These are phyloP conservation scores for Fusarium newnesense DNA, from an alignment of 2,329 filamentous ascomycete species.

Conservation along the genomic window DNA sequence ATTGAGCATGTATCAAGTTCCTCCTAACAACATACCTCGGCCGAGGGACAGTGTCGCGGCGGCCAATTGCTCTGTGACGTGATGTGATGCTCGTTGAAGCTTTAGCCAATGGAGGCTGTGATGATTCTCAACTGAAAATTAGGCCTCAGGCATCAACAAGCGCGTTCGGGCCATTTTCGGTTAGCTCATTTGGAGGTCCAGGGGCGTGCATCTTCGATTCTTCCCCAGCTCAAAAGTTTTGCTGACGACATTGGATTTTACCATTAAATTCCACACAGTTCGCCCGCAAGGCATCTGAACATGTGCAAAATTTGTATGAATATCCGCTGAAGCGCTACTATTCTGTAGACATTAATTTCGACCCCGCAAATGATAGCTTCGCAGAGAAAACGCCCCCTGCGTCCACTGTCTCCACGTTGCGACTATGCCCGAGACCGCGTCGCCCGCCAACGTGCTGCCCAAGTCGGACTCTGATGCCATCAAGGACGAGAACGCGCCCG, in stretches of 20 bases:
- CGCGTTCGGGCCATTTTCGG: constrained; percentile 43
- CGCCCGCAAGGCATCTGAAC: constrained; percentile 60
- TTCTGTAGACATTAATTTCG: constrained; percentile 67
- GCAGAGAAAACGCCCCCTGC: constrained; percentile 62
- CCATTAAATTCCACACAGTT: constrained; percentile 57
- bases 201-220: constrained; percentile 43
- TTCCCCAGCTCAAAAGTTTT: constrained; percentile 57
- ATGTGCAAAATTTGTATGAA: constrained; percentile 64
- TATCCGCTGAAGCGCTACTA: constrained; percentile 57
- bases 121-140: constrained; percentile 42
- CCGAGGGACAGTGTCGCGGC: constrained; percentile 45
- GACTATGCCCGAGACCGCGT: constrained; percentile 71
- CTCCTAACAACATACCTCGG: constrained; percentile 44
- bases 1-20: not conserved
- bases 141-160: constrained; percentile 50
- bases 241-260: constrained; percentile 59
- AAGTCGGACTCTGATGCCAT: constrained; percentile 44
- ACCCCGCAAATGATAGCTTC: constrained; percentile 67
- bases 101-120: constrained; percentile 48
- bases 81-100: constrained; percentile 45
- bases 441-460: constrained; percentile 56
- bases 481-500: constrained; percentile 41
- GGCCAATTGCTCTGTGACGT: constrained; percentile 52
- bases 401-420: constrained; percentile 55
- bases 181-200: constrained; percentile 39